These are phyloP conservation scores for Ampelomyces quisqualis DNA, from an alignment of 2,329 filamentous ascomycete species.

Conservation along the genomic window DNA sequence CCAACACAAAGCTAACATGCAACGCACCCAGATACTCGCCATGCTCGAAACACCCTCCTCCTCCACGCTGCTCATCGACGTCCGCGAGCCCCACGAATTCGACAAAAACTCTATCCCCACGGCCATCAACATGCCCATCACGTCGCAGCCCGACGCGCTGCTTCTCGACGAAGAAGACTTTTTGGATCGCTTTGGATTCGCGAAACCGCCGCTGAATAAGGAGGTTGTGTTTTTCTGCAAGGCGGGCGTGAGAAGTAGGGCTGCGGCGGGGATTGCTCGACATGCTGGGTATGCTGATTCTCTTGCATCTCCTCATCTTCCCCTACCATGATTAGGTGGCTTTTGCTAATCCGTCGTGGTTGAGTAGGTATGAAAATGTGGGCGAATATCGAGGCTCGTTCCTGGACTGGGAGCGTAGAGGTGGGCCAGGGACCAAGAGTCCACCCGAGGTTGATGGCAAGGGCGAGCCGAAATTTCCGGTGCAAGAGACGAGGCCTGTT, in stretches of 20 bases:
- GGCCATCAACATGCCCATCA: constrained; percentile 79
- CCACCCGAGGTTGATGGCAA: constrained; percentile 18
- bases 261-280: constrained; percentile 74
- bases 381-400: constrained; percentile 75
- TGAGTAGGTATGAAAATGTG: constrained; percentile 60
- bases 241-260: constrained; percentile 77
- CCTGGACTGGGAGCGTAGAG: constrained; percentile 77
- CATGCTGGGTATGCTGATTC: constrained; percentile 68
- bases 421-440: constrained; percentile 55
- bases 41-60: constrained; percentile 31
- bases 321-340: constrained; percentile 45
- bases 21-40: constrained; percentile 36
- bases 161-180: constrained; percentile 78
- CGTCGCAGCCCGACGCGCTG: constrained; percentile 73
- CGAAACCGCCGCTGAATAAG: constrained; percentile 27
- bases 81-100: constrained; percentile 72
- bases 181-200: constrained; percentile 75
- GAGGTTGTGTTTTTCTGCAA: constrained; percentile 80
- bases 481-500: constrained; percentile 17
- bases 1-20: neutral
- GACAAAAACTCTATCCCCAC: constrained; percentile 68
- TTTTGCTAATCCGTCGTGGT: neutral
- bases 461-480: constrained; percentile 19
- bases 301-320: too few species aligned
- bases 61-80: constrained; percentile 53